Conservation (phyloP, 768 basidiomycete species). For the Fomitopsis pulvina region DNA sequence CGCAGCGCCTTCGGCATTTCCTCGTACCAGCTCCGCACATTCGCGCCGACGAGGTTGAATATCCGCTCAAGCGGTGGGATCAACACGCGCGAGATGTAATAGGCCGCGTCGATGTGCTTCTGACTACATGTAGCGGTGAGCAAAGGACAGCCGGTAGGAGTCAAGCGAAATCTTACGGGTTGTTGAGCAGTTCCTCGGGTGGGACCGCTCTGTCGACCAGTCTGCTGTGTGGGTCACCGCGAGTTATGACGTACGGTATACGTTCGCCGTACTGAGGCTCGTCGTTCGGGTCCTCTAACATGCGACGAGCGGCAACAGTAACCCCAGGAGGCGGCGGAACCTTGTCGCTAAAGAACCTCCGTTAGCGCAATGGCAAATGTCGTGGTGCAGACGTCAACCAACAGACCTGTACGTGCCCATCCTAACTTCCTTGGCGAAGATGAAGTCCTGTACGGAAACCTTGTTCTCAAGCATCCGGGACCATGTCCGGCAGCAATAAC, state of each 20-base stretch:
- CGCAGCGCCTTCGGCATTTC: slow-evolving; percentile 69
- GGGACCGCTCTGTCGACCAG: slow-evolving; percentile 71
- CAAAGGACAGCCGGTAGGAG: not conserved
- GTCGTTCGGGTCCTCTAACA: slow-evolving; percentile 67
- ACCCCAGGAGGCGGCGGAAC: slow-evolving; percentile 89
- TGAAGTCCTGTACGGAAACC: slow-evolving; percentile 86
- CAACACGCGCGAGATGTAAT: slow-evolving; percentile 83
- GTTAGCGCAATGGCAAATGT: not conserved
- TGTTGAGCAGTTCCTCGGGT: slow-evolving; percentile 63
- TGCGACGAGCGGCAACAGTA: slow-evolving; percentile 71
- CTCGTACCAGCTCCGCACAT: slow-evolving; percentile 81
- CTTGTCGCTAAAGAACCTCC: slow-evolving; percentile 51
- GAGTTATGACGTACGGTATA: slow-evolving; percentile 82
- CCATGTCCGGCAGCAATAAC: slow-evolving; percentile 83
- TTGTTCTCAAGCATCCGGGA: slow-evolving; percentile 74
- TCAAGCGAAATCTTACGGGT: slow-evolving; percentile 41
- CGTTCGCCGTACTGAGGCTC: slow-evolving; percentile 93
- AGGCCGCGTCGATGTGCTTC: slow-evolving; percentile 72
- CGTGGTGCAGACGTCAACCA: not conserved
- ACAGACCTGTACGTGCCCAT: slow-evolving; percentile 88
- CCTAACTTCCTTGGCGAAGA: slow-evolving; percentile 89
- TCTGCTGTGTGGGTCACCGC: slow-evolving; percentile 53
- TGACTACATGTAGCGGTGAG: slow-evolving; percentile 33
- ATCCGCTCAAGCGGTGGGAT: slow-evolving; percentile 89
- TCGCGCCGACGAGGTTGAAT: slow-evolving; percentile 86